Evolutionary conservation across 2,329 filamentous ascomycete genomes (phyloP).

Genomic region (Zasmidium angulare): DNA sequence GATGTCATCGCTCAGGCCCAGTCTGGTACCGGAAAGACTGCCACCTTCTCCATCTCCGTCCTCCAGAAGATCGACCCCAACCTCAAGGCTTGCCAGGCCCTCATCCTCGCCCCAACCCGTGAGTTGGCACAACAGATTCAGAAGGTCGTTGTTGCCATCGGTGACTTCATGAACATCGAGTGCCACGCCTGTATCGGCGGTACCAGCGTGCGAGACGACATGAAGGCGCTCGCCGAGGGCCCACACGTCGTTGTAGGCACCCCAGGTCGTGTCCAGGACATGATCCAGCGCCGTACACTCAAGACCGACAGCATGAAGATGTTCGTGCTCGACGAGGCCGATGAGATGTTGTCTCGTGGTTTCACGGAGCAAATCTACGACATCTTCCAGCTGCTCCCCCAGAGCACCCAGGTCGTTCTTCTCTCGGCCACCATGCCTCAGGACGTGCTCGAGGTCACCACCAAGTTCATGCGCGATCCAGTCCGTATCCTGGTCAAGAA

Average conservation of each 20-base stretch:
- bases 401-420: slow-evolving; percentile 97
- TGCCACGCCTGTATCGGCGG: slow-evolving; percentile 99
- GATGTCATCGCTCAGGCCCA: slow-evolving; percentile 99
- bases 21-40: slow-evolving; percentile 99
- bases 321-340: slow-evolving; percentile 98
- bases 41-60: slow-evolving; percentile 98
- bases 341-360: slow-evolving; percentile 98
- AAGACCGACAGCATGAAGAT: slow-evolving; percentile 99
- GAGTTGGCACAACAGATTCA: slow-evolving; percentile 99
- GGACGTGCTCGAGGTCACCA: slow-evolving; percentile 98
- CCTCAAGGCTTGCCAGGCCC: slow-evolving; percentile 94
- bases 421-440: slow-evolving; percentile 98
- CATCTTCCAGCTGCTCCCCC: slow-evolving; percentile 97
- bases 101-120: slow-evolving; percentile 96
- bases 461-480: slow-evolving; percentile 99
- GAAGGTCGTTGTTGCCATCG: slow-evolving; percentile 97
- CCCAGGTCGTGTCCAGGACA: slow-evolving; percentile 97
- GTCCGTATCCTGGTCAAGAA: slow-evolving; percentile 99
- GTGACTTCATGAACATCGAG: slow-evolving; percentile 99
- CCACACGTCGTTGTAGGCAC: slow-evolving; percentile 98
- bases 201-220: slow-evolving; percentile 96
- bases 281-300: slow-evolving; percentile 97
- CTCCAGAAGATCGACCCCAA: slow-evolving; percentile 97
- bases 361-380: slow-evolving; percentile 99
- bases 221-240: slow-evolving; percentile 94